phyloP scores from a whole-genome alignment of 768 basidiomycete species.

The Lactifluus piperatus region DNA sequence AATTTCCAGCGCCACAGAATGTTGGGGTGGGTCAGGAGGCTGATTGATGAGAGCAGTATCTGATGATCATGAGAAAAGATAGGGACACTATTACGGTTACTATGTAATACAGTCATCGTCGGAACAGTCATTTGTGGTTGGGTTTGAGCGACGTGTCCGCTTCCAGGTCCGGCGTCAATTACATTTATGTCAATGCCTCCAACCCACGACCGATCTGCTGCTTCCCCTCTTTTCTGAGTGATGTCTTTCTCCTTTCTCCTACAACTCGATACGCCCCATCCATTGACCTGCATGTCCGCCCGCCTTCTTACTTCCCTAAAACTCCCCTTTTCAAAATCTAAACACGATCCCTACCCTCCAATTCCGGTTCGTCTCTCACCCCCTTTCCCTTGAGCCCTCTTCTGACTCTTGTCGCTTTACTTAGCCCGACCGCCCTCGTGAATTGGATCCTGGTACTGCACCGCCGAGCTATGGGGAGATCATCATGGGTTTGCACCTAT shows the following conservation, averaged over 20 bases:
- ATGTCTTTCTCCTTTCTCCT: neutral
- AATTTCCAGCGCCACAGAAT: too few species aligned
- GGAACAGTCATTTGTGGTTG: too few species aligned
- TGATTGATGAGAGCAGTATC: too few species aligned
- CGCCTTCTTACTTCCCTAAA: conserved; percentile 11
- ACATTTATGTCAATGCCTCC: too few species aligned
- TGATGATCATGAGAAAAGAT: too few species aligned
- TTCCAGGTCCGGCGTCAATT: too few species aligned
- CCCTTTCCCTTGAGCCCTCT: too few species aligned
- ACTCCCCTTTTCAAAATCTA: conserved; percentile 9
- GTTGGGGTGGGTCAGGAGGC: too few species aligned
- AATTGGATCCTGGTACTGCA: conserved; percentile 31
- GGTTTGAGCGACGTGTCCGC: too few species aligned
- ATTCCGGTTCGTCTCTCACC: neutral
- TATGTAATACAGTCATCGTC: too few species aligned
- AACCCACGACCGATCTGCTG: neutral
- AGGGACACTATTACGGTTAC: too few species aligned
- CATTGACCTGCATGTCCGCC: neutral
- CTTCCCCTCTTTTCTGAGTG: neutral
- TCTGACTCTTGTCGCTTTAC: too few species aligned
- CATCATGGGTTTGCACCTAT: conserved; percentile 72
- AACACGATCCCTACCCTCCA: neutral
- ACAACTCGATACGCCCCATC: neutral
- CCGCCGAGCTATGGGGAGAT: conserved; percentile 69
- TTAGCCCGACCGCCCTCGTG: conserved; percentile 28